These are phyloP conservation scores for Boletus insuetus DNA, from an alignment of 768 basidiomycete genomes.

Conservation along the genomic window DNA sequence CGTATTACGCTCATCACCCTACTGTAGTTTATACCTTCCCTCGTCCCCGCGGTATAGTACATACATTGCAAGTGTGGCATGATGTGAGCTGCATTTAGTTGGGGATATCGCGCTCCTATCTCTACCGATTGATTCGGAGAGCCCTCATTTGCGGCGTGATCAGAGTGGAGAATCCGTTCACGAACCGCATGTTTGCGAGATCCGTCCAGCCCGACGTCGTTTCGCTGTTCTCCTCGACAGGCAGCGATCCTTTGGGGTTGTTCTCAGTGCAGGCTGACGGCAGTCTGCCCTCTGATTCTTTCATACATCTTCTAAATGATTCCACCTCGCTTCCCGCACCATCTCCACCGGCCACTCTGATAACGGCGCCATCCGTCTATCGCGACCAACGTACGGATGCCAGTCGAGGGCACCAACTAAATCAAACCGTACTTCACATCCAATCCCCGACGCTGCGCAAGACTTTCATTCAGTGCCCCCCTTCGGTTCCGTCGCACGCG, in stretches of 20 bases:
- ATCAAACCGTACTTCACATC: constrained; percentile 73
- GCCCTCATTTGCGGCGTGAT: constrained; percentile 17
- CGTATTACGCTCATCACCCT: neutral
- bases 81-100: neutral
- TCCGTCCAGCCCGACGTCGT: constrained; percentile 59
- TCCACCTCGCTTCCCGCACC: constrained; percentile 47
- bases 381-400: constrained; percentile 27
- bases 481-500: constrained; percentile 19
- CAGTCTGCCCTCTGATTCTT: constrained; percentile 57
- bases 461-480: constrained; percentile 68
- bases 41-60: neutral
- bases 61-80: neutral
- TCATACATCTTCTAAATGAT: constrained; percentile 64
- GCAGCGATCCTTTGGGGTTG: constrained; percentile 56
- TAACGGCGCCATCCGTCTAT: constrained; percentile 39
- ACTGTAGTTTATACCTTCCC: constrained; percentile 11
- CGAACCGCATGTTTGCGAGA: constrained; percentile 47
- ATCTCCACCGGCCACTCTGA: constrained; percentile 42
- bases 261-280: constrained; percentile 50
- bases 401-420: constrained; percentile 39
- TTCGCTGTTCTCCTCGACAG: constrained; percentile 76
- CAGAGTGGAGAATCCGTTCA: constrained; percentile 12
- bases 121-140: constrained; percentile 9
- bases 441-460: constrained; percentile 71
- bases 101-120: neutral